These are phyloP conservation scores for Trichoderma sp. DNA, from an alignment of 2,329 filamentous ascomycete genomes.

Conservation along the genomic window DNA sequence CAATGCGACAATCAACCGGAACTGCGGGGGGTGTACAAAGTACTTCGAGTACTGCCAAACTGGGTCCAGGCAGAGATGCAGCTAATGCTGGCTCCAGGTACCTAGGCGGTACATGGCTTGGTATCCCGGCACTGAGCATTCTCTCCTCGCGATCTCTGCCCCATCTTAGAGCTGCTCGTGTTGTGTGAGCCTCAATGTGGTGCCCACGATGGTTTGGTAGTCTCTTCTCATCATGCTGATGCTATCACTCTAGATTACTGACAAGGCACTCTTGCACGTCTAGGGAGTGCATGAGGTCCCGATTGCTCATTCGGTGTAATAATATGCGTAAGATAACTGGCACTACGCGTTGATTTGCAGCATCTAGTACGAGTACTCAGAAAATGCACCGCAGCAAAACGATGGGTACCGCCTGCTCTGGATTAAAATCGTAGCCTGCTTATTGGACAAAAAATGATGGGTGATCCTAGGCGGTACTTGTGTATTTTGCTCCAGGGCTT, in stretches of 20 bases:
- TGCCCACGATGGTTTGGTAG: neutral
- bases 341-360: neutral
- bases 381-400: neutral
- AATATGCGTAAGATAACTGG: neutral
- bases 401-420: neutral
- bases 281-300: neutral
- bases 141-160: slow-evolving; percentile 2
- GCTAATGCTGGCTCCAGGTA: slow-evolving; percentile 17
- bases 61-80: neutral
- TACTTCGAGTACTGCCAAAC: neutral
- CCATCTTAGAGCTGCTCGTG: neutral
- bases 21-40: slow-evolving; percentile 4
- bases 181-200: neutral
- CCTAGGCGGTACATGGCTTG: neutral
- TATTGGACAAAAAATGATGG: neutral
- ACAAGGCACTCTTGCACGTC: neutral
- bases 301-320: neutral
- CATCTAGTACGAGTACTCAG: neutral
- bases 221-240: neutral
- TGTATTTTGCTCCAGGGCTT: neutral
- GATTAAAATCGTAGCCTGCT: neutral
- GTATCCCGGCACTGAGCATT: neutral
- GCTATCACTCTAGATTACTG: neutral
- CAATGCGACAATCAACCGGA: slow-evolving; percentile 23
- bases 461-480: neutral